Evolutionary conservation across 805 yeast genomes (phyloP), one percentile per base, ranked within the genome.

Genomic region (Spathaspora sp.): DNA sequence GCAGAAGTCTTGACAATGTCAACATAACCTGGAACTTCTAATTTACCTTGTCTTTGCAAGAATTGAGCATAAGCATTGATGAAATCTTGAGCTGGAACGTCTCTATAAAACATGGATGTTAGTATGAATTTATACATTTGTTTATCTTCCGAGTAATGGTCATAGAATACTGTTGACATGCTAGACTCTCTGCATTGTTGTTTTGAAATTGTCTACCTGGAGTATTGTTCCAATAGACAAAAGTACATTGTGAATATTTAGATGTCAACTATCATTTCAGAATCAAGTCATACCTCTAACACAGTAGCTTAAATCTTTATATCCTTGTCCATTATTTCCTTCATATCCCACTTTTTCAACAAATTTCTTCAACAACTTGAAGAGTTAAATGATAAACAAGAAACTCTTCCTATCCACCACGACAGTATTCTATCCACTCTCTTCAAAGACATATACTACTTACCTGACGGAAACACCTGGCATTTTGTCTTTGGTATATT

Each of bases 71-170:
- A 94, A 81, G 98, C 97, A 85, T 90, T 91, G 81, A 94, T 93
- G 84, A 94, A 94, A 66, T 89, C 96, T 88, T 94, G 98, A 80
- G 99, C 99, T 82, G 98, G 97, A 81, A 94, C 99, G 97, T 94
- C 99, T 88, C 97, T 91, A 66, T n/a, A 51, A 47, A 44, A 46
- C 67, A 68, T 3, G 9, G 50, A 16, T 20, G 55, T 52, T 52
- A 56, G 53, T 67, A 74, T 70, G 68, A 19, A 18, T 12, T n/a
- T 42, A n/a, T 17, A 42, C 2, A 16, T 11, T n/a, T n/a, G n/a
- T n/a, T n/a, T 35, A 35, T 35, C 40, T 35, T 35, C 18, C 17
- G 40, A 35, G 40, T 7, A 11, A 35, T 35, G 40, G 40, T n/a
- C 14, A 42, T 42, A 42, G 44, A 20, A 42, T 42, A 42, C 44